Base-by-base conservation (phyloP, 176 grass and related monocot genomes). In the Triticum urartu region DNA sequence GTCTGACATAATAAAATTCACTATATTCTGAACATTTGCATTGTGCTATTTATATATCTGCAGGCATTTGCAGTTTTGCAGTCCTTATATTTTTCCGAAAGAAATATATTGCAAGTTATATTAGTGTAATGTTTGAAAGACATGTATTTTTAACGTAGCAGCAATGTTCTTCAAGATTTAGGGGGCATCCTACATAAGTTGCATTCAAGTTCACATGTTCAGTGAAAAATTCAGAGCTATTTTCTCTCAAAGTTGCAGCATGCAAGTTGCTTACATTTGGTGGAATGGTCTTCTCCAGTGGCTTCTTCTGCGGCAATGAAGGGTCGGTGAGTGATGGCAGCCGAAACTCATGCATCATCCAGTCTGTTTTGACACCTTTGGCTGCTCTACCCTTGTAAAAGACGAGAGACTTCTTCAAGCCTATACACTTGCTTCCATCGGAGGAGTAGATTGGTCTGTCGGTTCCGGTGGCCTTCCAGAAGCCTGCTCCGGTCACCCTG, bases 331-430 rank as follows among this genome's bases (percentile, higher is more conserved):
- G 94, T 5, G 94, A 94, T 26, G 94, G 97, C 14, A 99, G 87
- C 30, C 90, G 91, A 59, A 99, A 99, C 84, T 94, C 97, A 35
- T 99, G 97, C 97, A 99, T 99, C 97, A 99, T 99, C 97, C 97
- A 99, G 77, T 99, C 97, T 0, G 97, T 99, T 91, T 99, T 99
- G 42, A 90, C 48, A 8, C 97, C 97, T 86, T 94, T 96, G 14
- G 97, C 97, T 3, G 97, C 97, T 88, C 97, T 96, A 15, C 97
- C 97, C 91, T 89, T 93, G 87, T 99, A 99, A 79, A 99, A 97
- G 62, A 99, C 97, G 30, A 99, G 97, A 14, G 97, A 99, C 78
- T 99, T 99, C 85, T 99, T 99, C 63, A 99, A 87, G 77, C 94
- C 94, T 80, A 99, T 99, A 92, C 97, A 99, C 85, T 93, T 99